Percentiles rank a stretch among this genome's conserved stretches.
Evolutionary conservation across 768 basidiomycete species (phyloP).

Genomic region (Termitomyces sp.): DNA sequence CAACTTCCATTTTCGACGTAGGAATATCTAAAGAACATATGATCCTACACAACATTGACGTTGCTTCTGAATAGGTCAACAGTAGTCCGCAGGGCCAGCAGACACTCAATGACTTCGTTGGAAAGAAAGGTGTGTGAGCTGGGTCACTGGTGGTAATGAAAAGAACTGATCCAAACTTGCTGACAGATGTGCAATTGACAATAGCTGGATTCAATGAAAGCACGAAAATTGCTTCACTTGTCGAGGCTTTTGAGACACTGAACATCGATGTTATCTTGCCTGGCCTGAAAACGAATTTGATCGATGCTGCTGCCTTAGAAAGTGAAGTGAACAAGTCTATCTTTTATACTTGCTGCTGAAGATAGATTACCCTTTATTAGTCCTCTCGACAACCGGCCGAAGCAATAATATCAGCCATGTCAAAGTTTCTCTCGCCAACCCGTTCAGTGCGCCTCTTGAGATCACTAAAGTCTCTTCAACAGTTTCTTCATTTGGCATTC

Average conservation of each 20-base stretch:
- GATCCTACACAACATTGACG: not conserved
- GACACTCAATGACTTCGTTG: constrained; percentile 67
- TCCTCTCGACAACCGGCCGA: constrained; percentile 61
- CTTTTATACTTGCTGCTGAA: constrained; percentile 1
- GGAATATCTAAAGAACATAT: constrained; percentile 13
- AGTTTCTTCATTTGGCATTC: constrained; percentile 59
- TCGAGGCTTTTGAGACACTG: constrained; percentile 58
- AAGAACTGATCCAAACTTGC: not conserved
- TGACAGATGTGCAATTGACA: constrained; percentile 47
- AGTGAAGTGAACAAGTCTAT: constrained; percentile 35
- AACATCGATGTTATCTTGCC: constrained; percentile 55
- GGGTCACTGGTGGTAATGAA: not conserved
- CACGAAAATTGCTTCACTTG: constrained; percentile 54
- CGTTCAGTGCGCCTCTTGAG: constrained; percentile 56
- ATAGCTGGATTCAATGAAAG: constrained; percentile 61
- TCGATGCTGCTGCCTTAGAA: constrained; percentile 52
- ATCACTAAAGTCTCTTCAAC: constrained; percentile 58
- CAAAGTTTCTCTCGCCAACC: constrained; percentile 58
- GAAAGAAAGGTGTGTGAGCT: constrained; percentile 41
- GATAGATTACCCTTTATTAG: constrained; percentile 22
- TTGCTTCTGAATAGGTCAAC: constrained; percentile 43
- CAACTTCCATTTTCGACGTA: constrained; percentile 50
- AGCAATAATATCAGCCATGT: constrained; percentile 64
- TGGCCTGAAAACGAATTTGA: constrained; percentile 52
- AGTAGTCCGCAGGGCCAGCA: constrained; percentile 52